These are phyloP conservation scores for Hibiscus tridactylites DNA, from an alignment of 345 rosid species.

Conservation along the genomic window DNA sequence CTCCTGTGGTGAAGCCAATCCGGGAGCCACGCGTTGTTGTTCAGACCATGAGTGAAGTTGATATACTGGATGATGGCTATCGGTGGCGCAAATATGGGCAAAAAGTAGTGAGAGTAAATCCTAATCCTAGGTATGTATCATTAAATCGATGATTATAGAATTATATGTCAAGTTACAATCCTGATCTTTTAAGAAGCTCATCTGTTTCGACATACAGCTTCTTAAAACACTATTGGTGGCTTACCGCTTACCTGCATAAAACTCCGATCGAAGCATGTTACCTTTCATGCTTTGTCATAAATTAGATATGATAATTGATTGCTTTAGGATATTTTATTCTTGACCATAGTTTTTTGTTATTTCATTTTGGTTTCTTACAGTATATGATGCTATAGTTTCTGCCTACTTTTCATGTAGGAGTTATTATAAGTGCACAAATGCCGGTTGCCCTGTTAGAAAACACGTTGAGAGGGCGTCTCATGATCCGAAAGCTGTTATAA, in stretches of 20 bases:
- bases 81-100: conserved; percentile 99
- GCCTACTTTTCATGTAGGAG: conserved; percentile 47
- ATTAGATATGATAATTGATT: too few species aligned
- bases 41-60: conserved; percentile 95
- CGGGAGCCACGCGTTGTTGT: conserved; percentile 98
- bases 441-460: conserved; percentile 90
- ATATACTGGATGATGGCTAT: conserved; percentile 95
- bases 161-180: background rate
- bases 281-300: too few species aligned
- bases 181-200: background rate
- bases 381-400: background rate
- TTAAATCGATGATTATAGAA: background rate
- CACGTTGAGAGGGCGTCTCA: conserved; percentile 99
- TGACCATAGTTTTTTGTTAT: background rate
- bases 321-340: background rate
- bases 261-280: too few species aligned
- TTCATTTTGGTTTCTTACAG: background rate
- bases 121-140: conserved; percentile 75
- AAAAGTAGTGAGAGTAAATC: conserved; percentile 96
- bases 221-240: background rate
- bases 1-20: conserved; percentile 91
- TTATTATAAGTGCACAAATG: conserved; percentile 94
- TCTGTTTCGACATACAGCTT: background rate
- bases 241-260: conserved; percentile 2
- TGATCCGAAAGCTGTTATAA: conserved; percentile 95